Conservation (phyloP, 2,329 filamentous ascomycete genomes). For the Sclerotinia glacialis region DNA sequence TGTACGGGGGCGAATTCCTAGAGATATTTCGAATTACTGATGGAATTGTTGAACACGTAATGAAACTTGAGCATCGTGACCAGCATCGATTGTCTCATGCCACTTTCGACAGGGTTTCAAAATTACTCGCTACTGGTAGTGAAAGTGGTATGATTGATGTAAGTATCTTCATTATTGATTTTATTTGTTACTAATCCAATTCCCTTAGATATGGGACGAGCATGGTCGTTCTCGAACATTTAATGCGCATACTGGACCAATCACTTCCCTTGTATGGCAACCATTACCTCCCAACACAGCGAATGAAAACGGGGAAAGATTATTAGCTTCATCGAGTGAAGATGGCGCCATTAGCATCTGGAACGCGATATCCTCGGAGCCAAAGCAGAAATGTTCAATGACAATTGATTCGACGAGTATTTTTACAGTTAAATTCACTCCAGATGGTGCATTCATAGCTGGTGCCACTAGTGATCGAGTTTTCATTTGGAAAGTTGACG, state of each 20-base stretch:
- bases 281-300: slow-evolving; percentile 45
- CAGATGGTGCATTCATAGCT: slow-evolving; percentile 61
- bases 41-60: slow-evolving; percentile 46
- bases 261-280: slow-evolving; percentile 61
- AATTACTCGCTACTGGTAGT: slow-evolving; percentile 56
- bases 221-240: slow-evolving; percentile 54
- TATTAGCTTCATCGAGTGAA: slow-evolving; percentile 60
- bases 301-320: slow-evolving; percentile 45
- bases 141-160: slow-evolving; percentile 61
- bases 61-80: slow-evolving; percentile 52
- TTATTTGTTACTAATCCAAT: slow-evolving; percentile 42
- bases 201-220: slow-evolving; percentile 41
- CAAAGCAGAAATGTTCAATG: slow-evolving; percentile 57
- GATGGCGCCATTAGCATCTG: slow-evolving; percentile 62
- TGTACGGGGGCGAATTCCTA: slow-evolving; percentile 57
- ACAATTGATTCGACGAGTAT: slow-evolving; percentile 56
- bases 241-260: slow-evolving; percentile 55
- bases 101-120: slow-evolving; percentile 54
- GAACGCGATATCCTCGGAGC: slow-evolving; percentile 56
- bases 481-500: slow-evolving; percentile 64
- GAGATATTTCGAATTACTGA: slow-evolving; percentile 49
- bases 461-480: slow-evolving; percentile 58
- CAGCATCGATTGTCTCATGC: slow-evolving; percentile 56
- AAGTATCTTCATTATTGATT: slow-evolving; percentile 37
- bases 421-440: slow-evolving; percentile 59